Percentiles rank a stretch among this genome's conserved stretches.
phyloP scores from a whole-genome alignment of 2,329 filamentous ascomycete species.

The Microthyrium microscopicum region DNA sequence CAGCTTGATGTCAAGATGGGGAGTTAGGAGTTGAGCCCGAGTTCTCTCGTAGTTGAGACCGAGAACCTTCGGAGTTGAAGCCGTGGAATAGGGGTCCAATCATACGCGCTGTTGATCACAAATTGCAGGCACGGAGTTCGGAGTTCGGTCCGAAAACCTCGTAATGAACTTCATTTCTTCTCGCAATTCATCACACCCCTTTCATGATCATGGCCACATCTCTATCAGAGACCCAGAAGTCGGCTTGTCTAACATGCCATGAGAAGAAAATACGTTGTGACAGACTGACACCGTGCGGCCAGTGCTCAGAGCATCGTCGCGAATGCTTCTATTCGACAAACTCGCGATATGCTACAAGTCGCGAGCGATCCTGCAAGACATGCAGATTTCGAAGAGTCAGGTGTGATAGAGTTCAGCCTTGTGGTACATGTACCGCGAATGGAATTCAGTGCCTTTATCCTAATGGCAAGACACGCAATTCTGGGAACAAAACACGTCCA shows the following conservation, averaged over 20 bases:
- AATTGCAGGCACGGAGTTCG: too few relatives aligned
- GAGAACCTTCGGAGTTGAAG: too few relatives aligned
- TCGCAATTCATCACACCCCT: too few relatives aligned
- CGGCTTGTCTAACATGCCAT: slow-evolving; percentile 1
- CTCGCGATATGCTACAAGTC: slow-evolving; percentile 1
- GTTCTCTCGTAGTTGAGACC: too few relatives aligned
- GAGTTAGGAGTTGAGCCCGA: too few relatives aligned
- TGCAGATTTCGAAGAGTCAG: slow-evolving; percentile 2
- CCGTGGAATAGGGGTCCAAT: too few relatives aligned
- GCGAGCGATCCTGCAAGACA: slow-evolving; percentile 2
- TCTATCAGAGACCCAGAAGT: neutral
- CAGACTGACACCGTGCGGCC: slow-evolving; percentile 1
- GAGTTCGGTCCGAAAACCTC: too few relatives aligned
- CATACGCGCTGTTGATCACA: too few relatives aligned
- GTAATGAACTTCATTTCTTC: too few relatives aligned
- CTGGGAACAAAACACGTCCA: neutral
- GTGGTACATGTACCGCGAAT: neutral
- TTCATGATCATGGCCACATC: neutral
- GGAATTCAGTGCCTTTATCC: slow-evolving; percentile 1
- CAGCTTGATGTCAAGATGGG: too few relatives aligned
- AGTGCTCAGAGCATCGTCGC: neutral
- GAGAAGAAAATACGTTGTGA: slow-evolving; percentile 5
- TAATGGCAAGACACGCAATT: neutral
- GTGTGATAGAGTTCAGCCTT: slow-evolving; percentile 3
- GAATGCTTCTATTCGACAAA: slow-evolving; percentile 4